A percentile compares a stretch with the other conserved stretches of the same genome.
phyloP scores from a whole-genome alignment of 192 early-diverging fungal genomes.

The Dispira simplex region DNA sequence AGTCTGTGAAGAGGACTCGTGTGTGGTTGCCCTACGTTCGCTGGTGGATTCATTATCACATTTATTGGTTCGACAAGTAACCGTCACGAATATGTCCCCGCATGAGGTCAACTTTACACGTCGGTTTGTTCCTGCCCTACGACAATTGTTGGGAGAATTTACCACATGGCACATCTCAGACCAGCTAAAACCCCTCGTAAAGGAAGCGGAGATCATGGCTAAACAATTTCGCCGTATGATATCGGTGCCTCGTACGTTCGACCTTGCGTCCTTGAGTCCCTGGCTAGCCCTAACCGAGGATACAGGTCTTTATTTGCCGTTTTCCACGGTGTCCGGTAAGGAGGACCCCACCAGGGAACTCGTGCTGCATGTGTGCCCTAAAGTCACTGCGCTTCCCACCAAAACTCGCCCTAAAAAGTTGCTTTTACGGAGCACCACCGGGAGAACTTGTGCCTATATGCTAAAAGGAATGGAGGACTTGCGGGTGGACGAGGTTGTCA shows the following conservation, averaged over 20 bases:
- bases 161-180: no score
- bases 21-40: neutral
- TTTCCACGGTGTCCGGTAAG: no score
- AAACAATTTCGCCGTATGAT: neutral
- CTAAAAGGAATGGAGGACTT: slow-evolving; percentile 90
- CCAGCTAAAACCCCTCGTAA: no score
- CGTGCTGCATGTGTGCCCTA: neutral
- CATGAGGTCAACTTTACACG: neutral
- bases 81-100: neutral
- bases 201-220: neutral
- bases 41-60: neutral
- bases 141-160: no score
- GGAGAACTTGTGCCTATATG: slow-evolving; percentile 47
- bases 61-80: neutral
- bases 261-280: neutral
- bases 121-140: neutral
- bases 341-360: neutral
- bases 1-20: neutral
- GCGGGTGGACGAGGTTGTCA: slow-evolving; percentile 82
- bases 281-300: neutral
- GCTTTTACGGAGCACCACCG: slow-evolving; percentile 24
- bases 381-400: neutral
- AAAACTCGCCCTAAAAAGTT: slow-evolving; percentile 1
- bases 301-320: neutral
- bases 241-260: neutral